Evolutionary conservation across 2,329 filamentous ascomycete genomes (phyloP), one percentile per base, ranked within the genome.

Genomic region (Leptographium radiaticola): DNA sequence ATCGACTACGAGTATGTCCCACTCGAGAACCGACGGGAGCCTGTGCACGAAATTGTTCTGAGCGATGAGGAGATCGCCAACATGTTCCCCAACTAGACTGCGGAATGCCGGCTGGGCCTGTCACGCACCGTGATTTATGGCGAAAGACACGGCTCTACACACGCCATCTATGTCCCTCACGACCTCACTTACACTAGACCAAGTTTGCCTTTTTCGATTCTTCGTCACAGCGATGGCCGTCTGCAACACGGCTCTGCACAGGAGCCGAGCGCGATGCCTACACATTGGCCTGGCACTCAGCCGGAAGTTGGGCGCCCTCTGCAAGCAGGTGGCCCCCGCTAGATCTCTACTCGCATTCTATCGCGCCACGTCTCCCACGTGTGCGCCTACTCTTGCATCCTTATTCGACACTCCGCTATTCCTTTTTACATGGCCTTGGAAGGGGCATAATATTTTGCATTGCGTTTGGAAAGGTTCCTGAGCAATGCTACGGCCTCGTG

Each of bases 21-120:
- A 44, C 76, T 90, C 63, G 85, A 89, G 67, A 81, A 84, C 66
- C 81, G 80, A 60, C 83, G 83, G 63, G 86, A 90, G 59, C 85
- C 86, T 1, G 84, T 91, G 50, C 75, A 87, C 68, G 87, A 91
- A 64, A 89, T 91, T 60, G 72, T 80, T 54, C 73, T 91, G 54
- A 89, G 78, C 61, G 86, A 91, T 58, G 86, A 90, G 67, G 87
- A 91, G 70, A 75, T 80, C 54, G 80, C 79, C 61, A 73, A 75
- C 59, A 81, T 87, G 71, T 72, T 86, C 49, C 84, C 84, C 7
- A 76, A 82, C 70, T 84, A 59, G 43, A 6, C n/a, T 11, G n/a
- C 20, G 40, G 40, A 25, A 25, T 25, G 5, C 25, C 25, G 25
- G 25, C 25, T 18, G 18, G 16, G 12, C 15, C 15, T 40, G 15